Evolutionary conservation across 2,329 filamentous ascomycete species (phyloP), one percentile per base, ranked within the genome.

Genomic region (Lasiodiplodia hormozganensis): DNA sequence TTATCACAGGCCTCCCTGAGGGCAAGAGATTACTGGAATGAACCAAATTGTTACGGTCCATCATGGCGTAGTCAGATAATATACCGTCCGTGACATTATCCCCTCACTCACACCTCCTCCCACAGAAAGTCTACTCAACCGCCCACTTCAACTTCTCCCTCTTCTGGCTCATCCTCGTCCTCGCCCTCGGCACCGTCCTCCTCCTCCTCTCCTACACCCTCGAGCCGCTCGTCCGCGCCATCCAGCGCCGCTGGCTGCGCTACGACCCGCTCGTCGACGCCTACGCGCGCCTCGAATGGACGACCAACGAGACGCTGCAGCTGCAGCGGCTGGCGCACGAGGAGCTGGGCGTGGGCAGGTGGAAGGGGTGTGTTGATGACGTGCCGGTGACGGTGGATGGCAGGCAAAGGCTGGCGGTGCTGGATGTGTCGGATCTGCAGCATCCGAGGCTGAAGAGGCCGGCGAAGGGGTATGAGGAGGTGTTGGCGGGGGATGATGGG

Each of bases 131-230:
- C 12, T 67, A 67, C 28, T 72, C 67, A 28, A 57, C 60, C 4
- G 62, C 49, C 18, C 71, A 73, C 69, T 69, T 70, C 51, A 28
- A 21, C 57, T 60, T 60, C 38, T 69, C 64, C 34, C 67, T 75
- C 31, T 71, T 76, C 11, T 73, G 73, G n/a, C 72, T 76, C 71
- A 62, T 51, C 12, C 68, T 75, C 4, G 73, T 73, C 4, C 68
- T 75, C 14, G 51, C 57, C 21, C 66, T 73, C n/a, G 74, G 74
- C 51, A 53, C 62, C 18, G 8, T 73, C 21, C 57, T 74, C 43
- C 72, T 76, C 34, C 51, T 72, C 6, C 67, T 74, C 14, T 70
- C 68, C 57, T 23, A 34, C 8, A 34, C 40, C 40, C 40, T 43
- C 40, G 14, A 18, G 40, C 40, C 40, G 1, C 16, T 18, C 16